Conservation (phyloP, 2,329 filamentous ascomycete genomes). For the Hymenoscyphus repandus region DNA sequence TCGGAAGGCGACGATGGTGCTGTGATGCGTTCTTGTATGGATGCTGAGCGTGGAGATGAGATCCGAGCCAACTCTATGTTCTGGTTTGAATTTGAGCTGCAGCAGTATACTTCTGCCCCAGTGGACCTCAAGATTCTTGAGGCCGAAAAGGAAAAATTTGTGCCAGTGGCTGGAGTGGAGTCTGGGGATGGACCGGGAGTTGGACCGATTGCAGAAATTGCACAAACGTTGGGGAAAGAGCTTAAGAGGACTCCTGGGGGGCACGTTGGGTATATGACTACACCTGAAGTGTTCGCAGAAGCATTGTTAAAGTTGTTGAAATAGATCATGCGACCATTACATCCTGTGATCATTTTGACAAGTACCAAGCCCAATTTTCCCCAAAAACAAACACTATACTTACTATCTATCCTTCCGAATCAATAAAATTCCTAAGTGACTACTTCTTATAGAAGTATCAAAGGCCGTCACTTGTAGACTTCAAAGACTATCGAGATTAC, state of each 20-base stretch:
- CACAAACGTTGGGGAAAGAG: conserved; percentile 7
- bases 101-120: conserved; percentile 9
- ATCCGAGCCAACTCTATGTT: conserved; percentile 12
- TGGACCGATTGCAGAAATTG: conserved; percentile 11
- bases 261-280: conserved; percentile 30
- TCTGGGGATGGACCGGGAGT: conserved; percentile 1
- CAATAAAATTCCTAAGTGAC: no score
- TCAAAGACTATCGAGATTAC: no score
- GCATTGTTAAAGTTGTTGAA: no score
- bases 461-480: no score
- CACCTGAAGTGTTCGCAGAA: no score
- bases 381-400: no score
- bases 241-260: conserved; percentile 8
- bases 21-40: conserved; percentile 9
- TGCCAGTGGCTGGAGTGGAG: conserved; percentile 8
- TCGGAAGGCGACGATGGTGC: conserved; percentile 4
- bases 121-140: conserved; percentile 4
- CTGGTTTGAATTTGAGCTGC: conserved; percentile 16
- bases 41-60: conserved; percentile 9
- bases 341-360: no score
- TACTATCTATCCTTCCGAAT: no score
- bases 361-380: no score
- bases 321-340: no score
- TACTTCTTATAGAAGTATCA: no score
- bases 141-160: conserved; percentile 7